Evolutionary conservation across 768 basidiomycete genomes (phyloP).

Genomic region (Podaxis sp.): DNA sequence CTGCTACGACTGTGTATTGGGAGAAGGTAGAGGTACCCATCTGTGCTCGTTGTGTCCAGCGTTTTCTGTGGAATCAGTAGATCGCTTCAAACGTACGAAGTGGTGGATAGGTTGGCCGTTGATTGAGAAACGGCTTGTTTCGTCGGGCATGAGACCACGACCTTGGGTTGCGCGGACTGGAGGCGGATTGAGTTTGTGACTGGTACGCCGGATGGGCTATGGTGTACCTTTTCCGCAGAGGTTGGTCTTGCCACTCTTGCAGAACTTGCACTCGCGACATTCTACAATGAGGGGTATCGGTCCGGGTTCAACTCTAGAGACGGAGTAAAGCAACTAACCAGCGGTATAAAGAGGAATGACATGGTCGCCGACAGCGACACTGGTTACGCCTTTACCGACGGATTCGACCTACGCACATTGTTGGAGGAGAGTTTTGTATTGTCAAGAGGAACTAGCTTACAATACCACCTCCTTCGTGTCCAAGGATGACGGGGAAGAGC

Average conservation of each 20-base stretch:
- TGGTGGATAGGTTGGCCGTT: slow-evolving; percentile 87
- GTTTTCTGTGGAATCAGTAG: slow-evolving; percentile 5
- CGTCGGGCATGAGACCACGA: slow-evolving; percentile 93
- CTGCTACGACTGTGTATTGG: slow-evolving; percentile 98
- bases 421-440: slow-evolving; percentile 12
- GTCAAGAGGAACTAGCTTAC: slow-evolving; percentile 44
- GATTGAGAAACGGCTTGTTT: slow-evolving; percentile 82
- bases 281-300: slow-evolving; percentile 42
- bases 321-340: slow-evolving; percentile 44
- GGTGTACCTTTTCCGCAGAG: slow-evolving; percentile 87
- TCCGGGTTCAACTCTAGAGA: background rate
- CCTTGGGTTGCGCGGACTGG: slow-evolving; percentile 92
- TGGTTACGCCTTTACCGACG: slow-evolving; percentile 94
- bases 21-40: slow-evolving; percentile 99
- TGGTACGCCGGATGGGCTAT: background rate
- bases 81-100: slow-evolving; percentile 60
- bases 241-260: slow-evolving; percentile 97
- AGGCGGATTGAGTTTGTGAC: slow-evolving; percentile 5
- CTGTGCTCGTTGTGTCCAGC: slow-evolving; percentile 35
- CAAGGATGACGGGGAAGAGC: slow-evolving; percentile 89
- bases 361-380: slow-evolving; percentile 80
- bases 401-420: slow-evolving; percentile 75
- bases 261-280: slow-evolving; percentile 97
- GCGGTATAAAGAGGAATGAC: slow-evolving; percentile 97
- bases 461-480: slow-evolving; percentile 92